These are phyloP conservation scores for Herpetomonas tarakana DNA, from an alignment of 208 protist genomes.

Conservation along the genomic window DNA sequence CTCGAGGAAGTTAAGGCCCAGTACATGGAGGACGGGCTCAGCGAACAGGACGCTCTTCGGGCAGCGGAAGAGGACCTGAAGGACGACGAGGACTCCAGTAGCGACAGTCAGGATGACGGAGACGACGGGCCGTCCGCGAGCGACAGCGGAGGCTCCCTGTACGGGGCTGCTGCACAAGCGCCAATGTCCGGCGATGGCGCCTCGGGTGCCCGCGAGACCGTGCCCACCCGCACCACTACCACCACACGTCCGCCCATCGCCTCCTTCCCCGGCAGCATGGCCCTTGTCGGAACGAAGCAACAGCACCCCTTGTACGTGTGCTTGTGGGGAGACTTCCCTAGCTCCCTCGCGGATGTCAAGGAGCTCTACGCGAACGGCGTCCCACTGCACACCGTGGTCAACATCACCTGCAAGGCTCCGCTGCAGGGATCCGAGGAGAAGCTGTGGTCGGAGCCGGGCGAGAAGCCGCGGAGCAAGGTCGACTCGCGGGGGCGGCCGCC, in stretches of 20 bases:
- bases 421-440: constrained; percentile 21
- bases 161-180: too few relatives aligned
- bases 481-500: background rate
- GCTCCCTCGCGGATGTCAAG: constrained; percentile 24
- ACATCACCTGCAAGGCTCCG: constrained; percentile 18
- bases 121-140: constrained; percentile 8
- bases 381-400: constrained; percentile 27
- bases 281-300: background rate
- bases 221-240: too few relatives aligned
- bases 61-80: constrained; percentile 38
- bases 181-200: background rate
- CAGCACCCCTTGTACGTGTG: background rate
- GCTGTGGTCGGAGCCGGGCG: constrained; percentile 3
- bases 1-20: constrained; percentile 31
- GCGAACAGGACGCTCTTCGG: constrained; percentile 34
- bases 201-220: constrained; percentile 2
- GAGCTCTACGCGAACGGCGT: constrained; percentile 18
- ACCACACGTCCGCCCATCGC: background rate
- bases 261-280: background rate
- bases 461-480: constrained; percentile 6
- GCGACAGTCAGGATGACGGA: constrained; percentile 17
- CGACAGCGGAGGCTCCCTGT: background rate
- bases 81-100: constrained; percentile 29
- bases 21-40: constrained; percentile 77
- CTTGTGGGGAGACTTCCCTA: constrained; percentile 28